Evolutionary conservation across 2,329 filamentous ascomycete genomes (phyloP).

Genomic region (Claviceps pusilla): DNA sequence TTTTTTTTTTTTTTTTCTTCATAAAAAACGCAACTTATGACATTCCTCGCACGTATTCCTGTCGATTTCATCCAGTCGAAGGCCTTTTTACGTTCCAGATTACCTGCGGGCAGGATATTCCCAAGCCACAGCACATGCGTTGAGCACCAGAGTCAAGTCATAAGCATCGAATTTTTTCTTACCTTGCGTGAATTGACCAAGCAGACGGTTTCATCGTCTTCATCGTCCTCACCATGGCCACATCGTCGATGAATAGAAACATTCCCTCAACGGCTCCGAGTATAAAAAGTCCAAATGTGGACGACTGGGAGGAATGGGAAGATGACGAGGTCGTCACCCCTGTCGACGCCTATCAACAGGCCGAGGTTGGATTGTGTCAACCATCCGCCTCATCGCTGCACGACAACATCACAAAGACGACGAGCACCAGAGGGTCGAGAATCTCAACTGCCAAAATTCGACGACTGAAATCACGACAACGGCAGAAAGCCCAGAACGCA

Average conservation of each 20-base stretch:
- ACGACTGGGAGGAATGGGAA: conserved; percentile 41
- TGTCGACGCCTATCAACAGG: conserved; percentile 23
- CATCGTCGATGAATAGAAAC: not conserved
- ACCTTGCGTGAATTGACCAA: not conserved
- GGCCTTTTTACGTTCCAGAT: not conserved
- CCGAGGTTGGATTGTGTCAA: conserved; percentile 9
- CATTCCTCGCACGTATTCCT: not conserved
- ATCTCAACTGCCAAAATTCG: conserved; percentile 26
- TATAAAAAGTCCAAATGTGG: conserved; percentile 10
- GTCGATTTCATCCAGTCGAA: not conserved
- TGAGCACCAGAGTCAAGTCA: not conserved
- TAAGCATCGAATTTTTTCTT: not conserved
- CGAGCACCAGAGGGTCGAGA: conserved; percentile 15
- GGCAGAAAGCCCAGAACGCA: conserved; percentile 45
- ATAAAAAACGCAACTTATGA: not conserved
- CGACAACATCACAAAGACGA: conserved; percentile 6
- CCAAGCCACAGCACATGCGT: not conserved
- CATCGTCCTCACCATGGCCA: conserved; percentile 2
- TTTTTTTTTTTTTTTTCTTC: not conserved
- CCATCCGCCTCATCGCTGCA: conserved; percentile 8
- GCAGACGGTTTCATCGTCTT: not conserved
- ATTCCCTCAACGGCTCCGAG: not conserved
- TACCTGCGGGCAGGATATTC: not conserved
- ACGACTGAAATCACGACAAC: conserved; percentile 41
- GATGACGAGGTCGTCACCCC: conserved; percentile 30